Evolutionary conservation across 208 protist genomes (phyloP).

Genomic region (Endotrypanum monterogeii): DNA sequence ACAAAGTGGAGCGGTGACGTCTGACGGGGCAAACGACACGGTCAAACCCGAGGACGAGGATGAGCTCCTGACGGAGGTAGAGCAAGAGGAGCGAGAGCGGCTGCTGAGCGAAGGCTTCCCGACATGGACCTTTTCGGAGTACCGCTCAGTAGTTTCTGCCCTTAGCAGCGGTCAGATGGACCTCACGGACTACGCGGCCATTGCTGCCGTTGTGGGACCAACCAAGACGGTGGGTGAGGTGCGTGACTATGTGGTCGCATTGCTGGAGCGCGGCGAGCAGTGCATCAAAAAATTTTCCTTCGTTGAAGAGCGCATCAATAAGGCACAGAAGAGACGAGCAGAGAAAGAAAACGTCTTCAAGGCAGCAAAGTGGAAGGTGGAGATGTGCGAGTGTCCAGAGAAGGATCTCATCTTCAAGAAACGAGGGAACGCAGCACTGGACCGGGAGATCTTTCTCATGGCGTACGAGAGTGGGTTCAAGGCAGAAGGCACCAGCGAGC

Average conservation of each 20-base stretch:
- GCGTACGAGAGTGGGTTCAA: slow-evolving; percentile 75
- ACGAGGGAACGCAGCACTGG: slow-evolving; percentile 42
- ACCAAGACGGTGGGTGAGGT: slow-evolving; percentile 80
- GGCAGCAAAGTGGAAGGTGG: slow-evolving; percentile 84
- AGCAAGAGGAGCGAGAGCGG: slow-evolving; percentile 81
- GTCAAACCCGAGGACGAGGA: slow-evolving; percentile 35
- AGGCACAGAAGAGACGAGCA: slow-evolving; percentile 41
- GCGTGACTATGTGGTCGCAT: slow-evolving; percentile 75
- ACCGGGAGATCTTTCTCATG: slow-evolving; percentile 75
- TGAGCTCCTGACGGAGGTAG: slow-evolving; percentile 65
- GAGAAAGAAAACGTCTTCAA: slow-evolving; percentile 53
- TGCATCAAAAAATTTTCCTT: slow-evolving; percentile 69
- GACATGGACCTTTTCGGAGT: slow-evolving; percentile 71
- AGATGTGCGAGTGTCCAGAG: slow-evolving; percentile 68
- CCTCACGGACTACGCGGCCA: slow-evolving; percentile 62
- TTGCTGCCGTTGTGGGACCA: slow-evolving; percentile 36
- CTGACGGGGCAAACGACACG: slow-evolving; percentile 6
- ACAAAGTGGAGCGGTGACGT: slow-evolving; percentile 16
- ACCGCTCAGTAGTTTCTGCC: slow-evolving; percentile 46
- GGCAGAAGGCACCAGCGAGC: slow-evolving; percentile 36
- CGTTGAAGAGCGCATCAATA: slow-evolving; percentile 62
- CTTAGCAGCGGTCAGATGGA: slow-evolving; percentile 60
- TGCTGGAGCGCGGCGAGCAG: slow-evolving; percentile 77
- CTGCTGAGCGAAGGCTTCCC: slow-evolving; percentile 79
- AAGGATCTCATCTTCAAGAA: slow-evolving; percentile 58